phyloP scores from a whole-genome alignment of 2,329 filamentous ascomycete species.

The Trichophyton schoenleinii region DNA sequence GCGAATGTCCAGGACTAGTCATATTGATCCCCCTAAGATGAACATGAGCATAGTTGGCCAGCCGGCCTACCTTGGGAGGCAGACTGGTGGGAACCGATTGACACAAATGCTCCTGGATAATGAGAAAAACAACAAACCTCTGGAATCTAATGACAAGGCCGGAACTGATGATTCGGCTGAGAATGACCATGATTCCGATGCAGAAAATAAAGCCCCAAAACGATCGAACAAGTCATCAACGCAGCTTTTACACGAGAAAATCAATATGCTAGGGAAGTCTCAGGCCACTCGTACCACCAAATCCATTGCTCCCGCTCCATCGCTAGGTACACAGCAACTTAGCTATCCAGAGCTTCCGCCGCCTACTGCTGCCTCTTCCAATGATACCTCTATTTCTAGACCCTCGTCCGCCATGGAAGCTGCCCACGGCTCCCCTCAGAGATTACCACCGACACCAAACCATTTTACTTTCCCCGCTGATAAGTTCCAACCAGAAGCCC shows the following conservation, averaged over 20 bases:
- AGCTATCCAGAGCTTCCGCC: constrained; percentile 24
- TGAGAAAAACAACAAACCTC: constrained; percentile 32
- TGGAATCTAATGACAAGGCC: constrained; percentile 35
- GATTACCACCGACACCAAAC: constrained; percentile 1
- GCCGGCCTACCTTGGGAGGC: constrained; percentile 60
- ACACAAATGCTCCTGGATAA: constrained; percentile 21
- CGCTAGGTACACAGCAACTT: constrained; percentile 21
- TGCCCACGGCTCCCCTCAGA: constrained; percentile 6
- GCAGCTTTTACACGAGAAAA: constrained; percentile 82
- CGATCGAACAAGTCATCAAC: constrained; percentile 82
- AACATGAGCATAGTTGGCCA: constrained; percentile 33
- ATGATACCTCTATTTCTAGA: constrained; percentile 23
- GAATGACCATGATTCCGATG: constrained; percentile 34
- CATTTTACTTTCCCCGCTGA: background rate
- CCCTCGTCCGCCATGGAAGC: constrained; percentile 25
- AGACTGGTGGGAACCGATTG: constrained; percentile 49
- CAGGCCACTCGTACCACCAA: constrained; percentile 35
- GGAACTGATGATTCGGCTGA: constrained; percentile 44
- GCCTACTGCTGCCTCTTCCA: constrained; percentile 13
- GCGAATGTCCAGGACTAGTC: constrained; percentile 61
- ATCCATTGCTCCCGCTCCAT: constrained; percentile 29
- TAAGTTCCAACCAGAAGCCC: background rate
- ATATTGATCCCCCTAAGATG: constrained; percentile 50
- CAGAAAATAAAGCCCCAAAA: constrained; percentile 40
- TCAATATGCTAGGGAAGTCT: constrained; percentile 57